Percentiles rank a stretch among this genome's conserved stretches.
Conservation (phyloP, 768 basidiomycete species). For the Termitomyces sp. region DNA sequence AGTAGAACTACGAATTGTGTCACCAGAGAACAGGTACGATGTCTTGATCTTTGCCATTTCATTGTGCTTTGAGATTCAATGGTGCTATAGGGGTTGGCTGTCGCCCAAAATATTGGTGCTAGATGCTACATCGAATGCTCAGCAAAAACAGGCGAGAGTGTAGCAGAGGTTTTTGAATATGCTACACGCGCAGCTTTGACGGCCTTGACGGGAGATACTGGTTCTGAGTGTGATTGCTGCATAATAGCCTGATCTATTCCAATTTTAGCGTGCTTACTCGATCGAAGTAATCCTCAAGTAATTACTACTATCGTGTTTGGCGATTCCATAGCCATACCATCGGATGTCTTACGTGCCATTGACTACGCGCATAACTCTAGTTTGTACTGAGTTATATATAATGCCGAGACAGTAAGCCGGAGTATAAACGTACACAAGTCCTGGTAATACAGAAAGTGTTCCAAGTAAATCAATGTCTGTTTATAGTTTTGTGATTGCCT, state of each 20-base stretch:
- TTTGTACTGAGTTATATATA: too few relatives aligned
- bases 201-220: neutral
- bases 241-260: neutral
- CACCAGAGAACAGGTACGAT: constrained; percentile 78
- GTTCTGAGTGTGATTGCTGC: neutral
- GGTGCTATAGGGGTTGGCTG: constrained; percentile 72
- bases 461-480: neutral
- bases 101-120: constrained; percentile 93
- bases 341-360: too few relatives aligned
- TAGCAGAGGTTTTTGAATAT: constrained; percentile 95
- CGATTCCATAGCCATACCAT: neutral
- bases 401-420: too few relatives aligned
- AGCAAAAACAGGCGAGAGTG: constrained; percentile 92
- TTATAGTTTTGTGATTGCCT: neutral
- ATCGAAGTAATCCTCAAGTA: neutral
- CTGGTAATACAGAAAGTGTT: neutral
- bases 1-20: constrained; percentile 92
- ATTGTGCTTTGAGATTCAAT: neutral
- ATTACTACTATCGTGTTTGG: neutral
- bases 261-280: neutral
- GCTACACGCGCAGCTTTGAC: constrained; percentile 86
- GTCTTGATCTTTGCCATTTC: neutral
- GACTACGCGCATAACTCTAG: too few relatives aligned
- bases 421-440: neutral
- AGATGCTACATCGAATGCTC: constrained; percentile 97